phyloP scores from a whole-genome alignment of 768 basidiomycete species.

The Fomitopsis pulvina region DNA sequence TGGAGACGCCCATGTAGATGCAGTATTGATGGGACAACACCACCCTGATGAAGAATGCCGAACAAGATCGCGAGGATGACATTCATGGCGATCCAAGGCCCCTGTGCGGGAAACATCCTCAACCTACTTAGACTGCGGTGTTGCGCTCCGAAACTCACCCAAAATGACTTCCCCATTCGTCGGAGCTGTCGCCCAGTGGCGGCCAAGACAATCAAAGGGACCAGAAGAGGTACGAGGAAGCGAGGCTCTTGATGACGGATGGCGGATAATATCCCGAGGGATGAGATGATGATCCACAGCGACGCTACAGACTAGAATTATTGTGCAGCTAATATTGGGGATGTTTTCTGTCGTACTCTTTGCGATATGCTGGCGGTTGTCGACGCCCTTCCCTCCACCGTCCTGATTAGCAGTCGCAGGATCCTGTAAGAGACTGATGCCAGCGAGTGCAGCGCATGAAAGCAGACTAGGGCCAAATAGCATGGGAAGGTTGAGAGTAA shows the following conservation, averaged over 20 bases:
- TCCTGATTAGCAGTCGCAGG: too few relatives aligned
- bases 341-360: conserved; percentile 1
- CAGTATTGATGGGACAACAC: conserved; percentile 33
- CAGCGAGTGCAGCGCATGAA: conserved; percentile 14
- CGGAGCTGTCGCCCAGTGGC: conserved; percentile 19
- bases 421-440: not conserved
- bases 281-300: conserved; percentile 23
- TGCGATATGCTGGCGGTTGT: not conserved
- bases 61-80: conserved; percentile 24
- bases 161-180: conserved; percentile 24
- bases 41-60: conserved; percentile 34
- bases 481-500: conserved; percentile 33
- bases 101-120: conserved; percentile 11
- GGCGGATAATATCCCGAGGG: conserved; percentile 24
- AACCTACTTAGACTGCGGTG: not conserved
- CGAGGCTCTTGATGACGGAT: conserved; percentile 36
- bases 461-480: conserved; percentile 30
- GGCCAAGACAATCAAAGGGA: conserved; percentile 25
- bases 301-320: conserved; percentile 16
- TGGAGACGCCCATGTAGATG: conserved; percentile 23
- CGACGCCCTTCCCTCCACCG: conserved; percentile 1
- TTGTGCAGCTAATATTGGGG: conserved; percentile 1
- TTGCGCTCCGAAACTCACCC: conserved; percentile 21
- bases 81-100: conserved; percentile 25
- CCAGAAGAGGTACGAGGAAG: conserved; percentile 30